Evolutionary conservation across 129 eudicot genomes (phyloP).

Genomic region (Chrysanthemum seticuspe): DNA sequence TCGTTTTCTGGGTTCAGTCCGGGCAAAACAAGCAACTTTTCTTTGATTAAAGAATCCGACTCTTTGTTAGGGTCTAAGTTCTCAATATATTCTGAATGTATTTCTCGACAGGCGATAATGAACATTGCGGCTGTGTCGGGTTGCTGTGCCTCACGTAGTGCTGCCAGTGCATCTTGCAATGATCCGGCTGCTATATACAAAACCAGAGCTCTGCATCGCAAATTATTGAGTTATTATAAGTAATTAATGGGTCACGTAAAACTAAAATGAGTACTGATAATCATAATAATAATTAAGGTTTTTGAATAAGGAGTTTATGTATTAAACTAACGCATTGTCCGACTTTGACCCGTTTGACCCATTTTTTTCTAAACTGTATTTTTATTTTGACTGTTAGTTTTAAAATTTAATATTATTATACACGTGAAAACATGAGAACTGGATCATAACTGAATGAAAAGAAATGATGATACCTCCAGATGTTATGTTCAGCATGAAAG

Average conservation of each 20-base stretch:
- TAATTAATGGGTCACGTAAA: no score
- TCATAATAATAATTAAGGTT: no score
- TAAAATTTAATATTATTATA: no score
- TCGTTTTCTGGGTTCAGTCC: conserved; percentile 68
- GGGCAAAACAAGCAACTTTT: conserved; percentile 52
- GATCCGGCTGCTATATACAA: conserved; percentile 92
- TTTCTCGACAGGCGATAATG: conserved; percentile 77
- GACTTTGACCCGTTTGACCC: background rate
- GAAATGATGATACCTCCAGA: conserved; percentile 75
- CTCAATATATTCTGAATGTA: conserved; percentile 51
- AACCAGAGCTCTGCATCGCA: conserved; percentile 66
- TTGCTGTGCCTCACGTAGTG: conserved; percentile 84
- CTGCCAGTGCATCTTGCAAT: conserved; percentile 83
- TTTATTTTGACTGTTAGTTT: no score
- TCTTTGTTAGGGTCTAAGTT: conserved; percentile 38
- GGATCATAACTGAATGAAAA: background rate
- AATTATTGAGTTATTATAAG: background rate
- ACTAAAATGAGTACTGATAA: no score
- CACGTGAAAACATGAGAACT: background rate
- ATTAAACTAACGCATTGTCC: background rate
- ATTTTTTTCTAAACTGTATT: no score
- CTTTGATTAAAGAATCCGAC: conserved; percentile 42
- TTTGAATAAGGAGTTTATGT: background rate
- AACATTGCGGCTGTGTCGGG: conserved; percentile 99
- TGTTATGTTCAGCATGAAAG: conserved; percentile 77